These are phyloP conservation scores for Entomortierella beljakovae DNA, from an alignment of 192 early-diverging fungal species.

Conservation along the genomic window DNA sequence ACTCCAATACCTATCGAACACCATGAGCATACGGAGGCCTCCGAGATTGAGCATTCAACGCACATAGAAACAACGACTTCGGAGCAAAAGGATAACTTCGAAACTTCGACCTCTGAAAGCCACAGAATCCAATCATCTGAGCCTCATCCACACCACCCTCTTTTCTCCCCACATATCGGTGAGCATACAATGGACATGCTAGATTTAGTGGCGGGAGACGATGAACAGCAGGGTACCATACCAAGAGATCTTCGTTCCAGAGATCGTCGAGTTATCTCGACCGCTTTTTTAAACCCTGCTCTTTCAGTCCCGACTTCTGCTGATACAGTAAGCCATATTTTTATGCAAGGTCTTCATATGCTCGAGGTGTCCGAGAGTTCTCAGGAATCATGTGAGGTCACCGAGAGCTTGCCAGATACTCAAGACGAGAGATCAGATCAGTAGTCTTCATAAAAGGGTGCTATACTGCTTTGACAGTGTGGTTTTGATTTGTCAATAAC, in stretches of 20 bases:
- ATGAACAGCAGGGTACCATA: conserved; percentile 20
- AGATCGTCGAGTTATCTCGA: neutral
- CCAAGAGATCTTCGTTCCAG: conserved; percentile 1
- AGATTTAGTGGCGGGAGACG: conserved; percentile 23
- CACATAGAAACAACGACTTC: neutral
- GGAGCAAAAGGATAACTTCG: neutral
- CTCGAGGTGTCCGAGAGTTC: conserved; percentile 9
- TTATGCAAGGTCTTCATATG: conserved; percentile 1
- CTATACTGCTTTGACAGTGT: too few relatives aligned
- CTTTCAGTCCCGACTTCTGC: neutral
- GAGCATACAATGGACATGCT: conserved; percentile 27
- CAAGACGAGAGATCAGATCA: neutral
- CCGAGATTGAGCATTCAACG: too few relatives aligned
- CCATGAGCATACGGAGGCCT: neutral
- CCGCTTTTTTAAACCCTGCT: neutral
- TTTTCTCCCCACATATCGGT: conserved; percentile 21
- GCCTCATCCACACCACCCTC: conserved; percentile 27
- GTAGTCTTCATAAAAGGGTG: neutral
- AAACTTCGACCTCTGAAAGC: neutral
- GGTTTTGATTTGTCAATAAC: too few relatives aligned
- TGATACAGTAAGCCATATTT: neutral
- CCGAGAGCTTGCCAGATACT: neutral
- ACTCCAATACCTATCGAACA: neutral
- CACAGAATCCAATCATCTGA: neutral
- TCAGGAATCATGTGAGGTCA: neutral